phyloP scores from a whole-genome alignment of 164 flowering plant genomes.

The Houttuynia cordata region DNA sequence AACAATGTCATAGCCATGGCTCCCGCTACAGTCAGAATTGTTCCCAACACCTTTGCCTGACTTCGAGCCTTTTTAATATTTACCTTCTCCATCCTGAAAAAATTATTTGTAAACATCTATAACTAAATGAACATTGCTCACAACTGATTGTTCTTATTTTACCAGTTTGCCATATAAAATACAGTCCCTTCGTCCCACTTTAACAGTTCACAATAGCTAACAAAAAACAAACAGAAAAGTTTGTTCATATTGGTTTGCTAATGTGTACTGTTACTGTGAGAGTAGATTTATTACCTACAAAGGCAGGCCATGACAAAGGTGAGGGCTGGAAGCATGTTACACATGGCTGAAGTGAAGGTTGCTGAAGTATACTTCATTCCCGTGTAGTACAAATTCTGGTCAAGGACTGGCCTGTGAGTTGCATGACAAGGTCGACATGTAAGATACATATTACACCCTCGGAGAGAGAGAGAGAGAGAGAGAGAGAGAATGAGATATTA shows the following conservation, averaged over 20 bases:
- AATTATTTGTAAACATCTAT: no score
- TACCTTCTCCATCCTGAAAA: conserved; percentile 9
- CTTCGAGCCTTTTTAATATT: conserved; percentile 4
- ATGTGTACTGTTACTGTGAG: no score
- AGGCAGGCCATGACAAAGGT: conserved; percentile 65
- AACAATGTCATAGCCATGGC: conserved; percentile 17
- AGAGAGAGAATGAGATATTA: conserved; percentile 21
- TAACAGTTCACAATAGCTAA: no score
- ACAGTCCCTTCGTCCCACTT: no score
- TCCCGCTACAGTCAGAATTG: conserved; percentile 15
- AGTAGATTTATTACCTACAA: no score
- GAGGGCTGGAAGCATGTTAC: conserved; percentile 69
- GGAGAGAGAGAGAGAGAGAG: no score
- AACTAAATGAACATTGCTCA: no score
- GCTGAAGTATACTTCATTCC: conserved; percentile 75
- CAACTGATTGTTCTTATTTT: no score
- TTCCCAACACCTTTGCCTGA: conserved; percentile 20
- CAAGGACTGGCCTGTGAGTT: conserved; percentile 65
- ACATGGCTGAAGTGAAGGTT: conserved; percentile 55
- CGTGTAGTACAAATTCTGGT: conserved; percentile 66
- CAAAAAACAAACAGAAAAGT: no score
- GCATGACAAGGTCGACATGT: no score
- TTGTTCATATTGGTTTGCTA: no score
- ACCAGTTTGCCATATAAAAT: no score
- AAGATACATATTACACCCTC: neutral